Conservation (phyloP, 2,329 filamentous ascomycete genomes). For the Sclerotiophoma versabilis region DNA sequence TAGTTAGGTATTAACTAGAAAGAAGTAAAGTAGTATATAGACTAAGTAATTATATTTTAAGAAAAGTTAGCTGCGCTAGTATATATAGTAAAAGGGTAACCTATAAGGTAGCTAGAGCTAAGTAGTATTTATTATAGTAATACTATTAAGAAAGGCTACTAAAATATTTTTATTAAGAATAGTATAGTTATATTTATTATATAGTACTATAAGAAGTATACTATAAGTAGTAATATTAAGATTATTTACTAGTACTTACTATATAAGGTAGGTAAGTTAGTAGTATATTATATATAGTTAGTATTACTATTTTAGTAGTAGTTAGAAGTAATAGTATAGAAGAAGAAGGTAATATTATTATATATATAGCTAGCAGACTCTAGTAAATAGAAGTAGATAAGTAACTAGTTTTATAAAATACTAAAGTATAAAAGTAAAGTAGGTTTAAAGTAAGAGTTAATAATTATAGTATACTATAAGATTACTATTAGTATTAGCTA, state of each 20-base stretch:
- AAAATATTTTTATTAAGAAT: slow-evolving; percentile 10
- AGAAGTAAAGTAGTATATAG: not conserved
- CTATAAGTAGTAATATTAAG: not conserved
- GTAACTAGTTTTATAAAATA: slow-evolving; percentile 13
- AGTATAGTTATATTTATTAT: slow-evolving; percentile 4
- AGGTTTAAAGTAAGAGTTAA: slow-evolving; percentile 17
- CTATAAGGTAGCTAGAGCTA: not conserved
- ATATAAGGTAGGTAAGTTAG: slow-evolving; percentile 4
- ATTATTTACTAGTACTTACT: slow-evolving; percentile 9
- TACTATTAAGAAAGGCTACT: not conserved
- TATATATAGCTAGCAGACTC: slow-evolving; percentile 19
- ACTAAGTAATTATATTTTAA: not conserved
- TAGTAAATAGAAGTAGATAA: slow-evolving; percentile 13
- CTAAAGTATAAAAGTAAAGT: slow-evolving; percentile 20
- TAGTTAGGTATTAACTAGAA: not conserved
- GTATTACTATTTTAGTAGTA: not conserved
- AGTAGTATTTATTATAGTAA: not conserved
- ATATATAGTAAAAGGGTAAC: not conserved
- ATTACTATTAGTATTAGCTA: too few relatives aligned
- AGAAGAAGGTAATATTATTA: slow-evolving; percentile 16
- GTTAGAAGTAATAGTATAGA: slow-evolving; percentile 10
- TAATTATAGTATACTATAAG: slow-evolving; percentile 19
- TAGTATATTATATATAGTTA: slow-evolving; percentile 13
- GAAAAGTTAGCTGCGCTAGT: not conserved
- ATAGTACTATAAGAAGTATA: slow-evolving; percentile 6